Evolutionary conservation across 768 basidiomycete species (phyloP).

Genomic region (Lactarius psammicola): DNA sequence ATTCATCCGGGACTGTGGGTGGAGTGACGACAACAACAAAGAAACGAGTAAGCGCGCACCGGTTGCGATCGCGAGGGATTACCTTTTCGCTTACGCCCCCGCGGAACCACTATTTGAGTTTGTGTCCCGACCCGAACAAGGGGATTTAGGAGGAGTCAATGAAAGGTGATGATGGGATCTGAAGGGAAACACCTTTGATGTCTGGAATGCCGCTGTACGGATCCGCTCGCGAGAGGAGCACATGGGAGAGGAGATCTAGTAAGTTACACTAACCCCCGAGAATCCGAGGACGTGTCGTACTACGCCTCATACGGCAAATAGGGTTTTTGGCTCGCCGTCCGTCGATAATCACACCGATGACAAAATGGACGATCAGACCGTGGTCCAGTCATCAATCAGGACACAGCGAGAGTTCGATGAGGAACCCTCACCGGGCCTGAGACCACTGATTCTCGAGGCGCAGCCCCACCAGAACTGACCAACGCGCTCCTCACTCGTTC

Average conservation of each 20-base stretch:
- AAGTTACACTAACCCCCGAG: not conserved
- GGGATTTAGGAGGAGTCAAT: not conserved
- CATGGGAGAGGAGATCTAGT: not conserved
- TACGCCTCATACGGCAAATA: not conserved
- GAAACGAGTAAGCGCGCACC: not conserved
- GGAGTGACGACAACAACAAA: not conserved
- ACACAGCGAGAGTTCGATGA: no score
- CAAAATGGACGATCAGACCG: not conserved
- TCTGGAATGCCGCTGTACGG: not conserved
- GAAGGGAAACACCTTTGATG: not conserved
- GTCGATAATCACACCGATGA: not conserved
- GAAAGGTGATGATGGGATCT: not conserved
- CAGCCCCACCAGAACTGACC: no score
- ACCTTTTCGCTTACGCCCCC: conserved; percentile 19
- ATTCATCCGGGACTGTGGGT: conserved; percentile 13
- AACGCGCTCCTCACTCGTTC: no score
- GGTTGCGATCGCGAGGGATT: conserved; percentile 22
- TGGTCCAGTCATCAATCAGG: not conserved
- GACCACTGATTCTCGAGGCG: not conserved
- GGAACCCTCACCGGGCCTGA: not conserved
- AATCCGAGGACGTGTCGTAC: not conserved
- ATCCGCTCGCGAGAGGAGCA: not conserved
- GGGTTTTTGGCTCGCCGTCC: not conserved
- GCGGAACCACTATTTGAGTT: conserved; percentile 10
- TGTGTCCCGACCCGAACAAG: conserved; percentile 7